Conservation (phyloP, 2,329 filamentous ascomycete species). For the Verticillium nonalfalfae region DNA sequence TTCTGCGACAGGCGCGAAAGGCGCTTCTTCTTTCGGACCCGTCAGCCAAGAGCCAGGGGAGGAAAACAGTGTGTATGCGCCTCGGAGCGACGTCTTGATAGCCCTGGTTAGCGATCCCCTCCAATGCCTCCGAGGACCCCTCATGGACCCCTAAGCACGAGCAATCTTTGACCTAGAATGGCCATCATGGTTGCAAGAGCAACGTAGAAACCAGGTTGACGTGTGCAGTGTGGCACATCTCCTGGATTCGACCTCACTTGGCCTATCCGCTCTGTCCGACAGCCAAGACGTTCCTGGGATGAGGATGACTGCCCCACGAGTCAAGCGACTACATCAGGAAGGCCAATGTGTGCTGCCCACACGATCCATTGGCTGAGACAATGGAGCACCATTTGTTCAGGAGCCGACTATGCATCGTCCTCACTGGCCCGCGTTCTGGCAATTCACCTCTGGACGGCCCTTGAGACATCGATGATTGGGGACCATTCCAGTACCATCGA, state of each 20-base stretch:
- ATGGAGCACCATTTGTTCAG: not conserved
- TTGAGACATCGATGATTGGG: not conserved
- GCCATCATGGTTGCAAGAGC: not conserved
- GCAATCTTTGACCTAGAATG: not conserved
- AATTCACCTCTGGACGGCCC: not conserved
- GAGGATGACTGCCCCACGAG: not conserved
- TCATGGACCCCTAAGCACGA: not conserved
- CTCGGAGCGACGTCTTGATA: not conserved
- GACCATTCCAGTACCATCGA: not conserved
- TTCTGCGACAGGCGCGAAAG: not conserved
- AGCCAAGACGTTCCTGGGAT: not conserved
- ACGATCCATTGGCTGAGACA: not conserved
- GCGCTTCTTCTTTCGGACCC: not conserved
- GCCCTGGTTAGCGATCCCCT: not conserved
- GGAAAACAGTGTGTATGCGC: not conserved
- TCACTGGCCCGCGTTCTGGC: not conserved
- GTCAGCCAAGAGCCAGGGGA: not conserved
- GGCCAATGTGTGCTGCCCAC: not conserved
- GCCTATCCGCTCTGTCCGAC: not conserved
- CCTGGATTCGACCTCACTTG: not conserved
- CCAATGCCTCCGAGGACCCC: not conserved
- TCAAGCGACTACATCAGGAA: not conserved
- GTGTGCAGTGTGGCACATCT: not conserved
- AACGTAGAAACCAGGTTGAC: not conserved
- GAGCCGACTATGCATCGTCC: not conserved